These are phyloP conservation scores for Bipolaris victoriae DNA, from an alignment of 2,329 filamentous ascomycete genomes.

Conservation along the genomic window DNA sequence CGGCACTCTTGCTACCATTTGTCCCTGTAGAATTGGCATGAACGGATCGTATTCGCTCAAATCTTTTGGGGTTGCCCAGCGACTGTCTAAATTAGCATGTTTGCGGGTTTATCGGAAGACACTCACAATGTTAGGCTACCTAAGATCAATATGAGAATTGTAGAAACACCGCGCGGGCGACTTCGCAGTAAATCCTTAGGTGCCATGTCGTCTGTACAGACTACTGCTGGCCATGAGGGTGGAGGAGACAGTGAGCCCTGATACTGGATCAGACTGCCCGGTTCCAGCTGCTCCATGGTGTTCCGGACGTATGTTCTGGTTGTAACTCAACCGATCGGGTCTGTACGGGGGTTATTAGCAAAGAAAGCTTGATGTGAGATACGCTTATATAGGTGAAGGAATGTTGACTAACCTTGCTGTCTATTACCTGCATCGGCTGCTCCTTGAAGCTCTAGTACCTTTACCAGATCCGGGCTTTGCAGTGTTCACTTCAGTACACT, in stretches of 20 bases:
- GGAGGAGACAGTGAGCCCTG: neutral
- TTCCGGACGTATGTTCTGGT: neutral
- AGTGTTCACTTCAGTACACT: too few species aligned
- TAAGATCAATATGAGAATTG: slow-evolving; percentile 24
- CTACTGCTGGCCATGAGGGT: slow-evolving; percentile 27
- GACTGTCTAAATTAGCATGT: slow-evolving; percentile 16
- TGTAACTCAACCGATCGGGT: neutral
- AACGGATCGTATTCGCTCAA: slow-evolving; percentile 23
- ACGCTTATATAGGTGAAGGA: neutral
- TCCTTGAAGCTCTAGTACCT: too few species aligned
- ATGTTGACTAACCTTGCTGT: too few species aligned
- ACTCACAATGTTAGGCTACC: slow-evolving; percentile 23
- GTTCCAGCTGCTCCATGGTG: neutral
- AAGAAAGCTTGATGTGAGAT: neutral
- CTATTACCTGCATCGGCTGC: too few species aligned
- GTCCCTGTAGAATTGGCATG: neutral
- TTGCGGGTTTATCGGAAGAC: neutral
- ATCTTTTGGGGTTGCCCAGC: slow-evolving; percentile 26
- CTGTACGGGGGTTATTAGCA: neutral
- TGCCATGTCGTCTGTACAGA: slow-evolving; percentile 29
- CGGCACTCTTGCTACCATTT: neutral
- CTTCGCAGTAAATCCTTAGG: slow-evolving; percentile 10
- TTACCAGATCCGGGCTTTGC: too few species aligned
- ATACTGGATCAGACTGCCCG: slow-evolving; percentile 24
- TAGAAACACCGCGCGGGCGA: slow-evolving; percentile 18